Evolutionary conservation across 306 rosid species (phyloP).

Genomic region (Fragaria vesca): DNA sequence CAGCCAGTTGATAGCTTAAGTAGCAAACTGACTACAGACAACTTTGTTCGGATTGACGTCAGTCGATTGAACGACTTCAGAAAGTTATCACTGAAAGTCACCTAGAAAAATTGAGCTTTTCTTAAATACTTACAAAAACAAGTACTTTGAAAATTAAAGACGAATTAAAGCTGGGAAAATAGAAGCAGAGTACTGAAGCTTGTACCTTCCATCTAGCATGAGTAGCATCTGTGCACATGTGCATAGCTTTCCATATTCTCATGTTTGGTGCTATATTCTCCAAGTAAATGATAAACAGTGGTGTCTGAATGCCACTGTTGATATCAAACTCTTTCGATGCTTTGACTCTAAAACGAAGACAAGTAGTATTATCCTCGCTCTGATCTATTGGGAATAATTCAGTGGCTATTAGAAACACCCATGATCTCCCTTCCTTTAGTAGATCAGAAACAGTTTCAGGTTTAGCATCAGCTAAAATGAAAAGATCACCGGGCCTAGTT

Average conservation of each 20-base stretch:
- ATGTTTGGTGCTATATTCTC: constrained; percentile 41
- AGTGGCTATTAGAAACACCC: constrained; percentile 39
- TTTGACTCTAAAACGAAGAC: constrained; percentile 33
- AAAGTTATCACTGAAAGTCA: constrained; percentile 63
- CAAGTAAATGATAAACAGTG: constrained; percentile 43
- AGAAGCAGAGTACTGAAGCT: background rate
- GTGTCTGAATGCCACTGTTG: constrained; percentile 16
- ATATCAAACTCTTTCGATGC: constrained; percentile 38
- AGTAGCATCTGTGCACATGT: constrained; percentile 24
- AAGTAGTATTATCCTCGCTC: constrained; percentile 11
- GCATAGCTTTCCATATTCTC: constrained; percentile 61
- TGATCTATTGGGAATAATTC: constrained; percentile 22
- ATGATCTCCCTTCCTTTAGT: constrained; percentile 39
- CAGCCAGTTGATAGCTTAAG: constrained; percentile 66
- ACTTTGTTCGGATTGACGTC: constrained; percentile 30
- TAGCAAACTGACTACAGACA: constrained; percentile 43
- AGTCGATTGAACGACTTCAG: constrained; percentile 56
- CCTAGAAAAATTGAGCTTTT: constrained; percentile 22
- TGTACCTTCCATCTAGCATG: constrained; percentile 70
- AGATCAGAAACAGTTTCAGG: constrained; percentile 42
- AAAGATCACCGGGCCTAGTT: constrained; percentile 53
- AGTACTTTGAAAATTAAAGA: background rate
- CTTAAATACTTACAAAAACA: background rate
- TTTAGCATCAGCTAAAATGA: constrained; percentile 50
- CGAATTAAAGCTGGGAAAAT: background rate